These are phyloP conservation scores for Schizochytrium sp. DNA, from an alignment of 108 stramenopile species.

Conservation along the genomic window DNA sequence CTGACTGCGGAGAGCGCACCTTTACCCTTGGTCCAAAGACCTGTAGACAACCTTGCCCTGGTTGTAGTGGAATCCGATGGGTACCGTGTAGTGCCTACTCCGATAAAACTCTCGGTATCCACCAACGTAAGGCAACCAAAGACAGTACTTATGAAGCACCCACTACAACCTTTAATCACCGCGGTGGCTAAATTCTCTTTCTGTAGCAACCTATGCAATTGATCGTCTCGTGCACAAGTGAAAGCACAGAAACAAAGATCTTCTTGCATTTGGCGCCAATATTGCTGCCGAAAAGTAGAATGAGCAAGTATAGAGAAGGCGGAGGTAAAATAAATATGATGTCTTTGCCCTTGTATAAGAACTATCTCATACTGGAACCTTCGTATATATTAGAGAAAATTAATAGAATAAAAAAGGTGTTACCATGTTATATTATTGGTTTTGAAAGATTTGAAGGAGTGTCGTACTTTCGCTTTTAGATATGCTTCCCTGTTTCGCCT, in stretches of 20 bases:
- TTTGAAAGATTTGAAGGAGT: too few species aligned
- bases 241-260: not conserved
- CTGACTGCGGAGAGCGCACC: not conserved
- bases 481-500: too few species aligned
- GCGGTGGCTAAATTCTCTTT: not conserved
- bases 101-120: constrained; percentile 13
- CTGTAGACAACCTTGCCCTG: not conserved
- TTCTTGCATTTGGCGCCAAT: not conserved
- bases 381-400: too few species aligned
- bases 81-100: constrained; percentile 52
- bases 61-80: constrained; percentile 31
- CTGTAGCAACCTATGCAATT: not conserved
- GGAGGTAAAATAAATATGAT: too few species aligned
- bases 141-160: not conserved
- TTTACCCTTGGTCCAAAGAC: constrained; percentile 6
- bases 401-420: too few species aligned
- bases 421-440: too few species aligned
- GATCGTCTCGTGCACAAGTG: too few species aligned
- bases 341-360: too few species aligned
- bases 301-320: too few species aligned
- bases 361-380: too few species aligned
- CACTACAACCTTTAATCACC: constrained; percentile 33
- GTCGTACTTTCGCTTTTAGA: too few species aligned
- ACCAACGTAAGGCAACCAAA: not conserved
- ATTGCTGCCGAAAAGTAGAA: too few species aligned